phyloP scores from a whole-genome alignment of 768 basidiomycete species.

The Guyanaporus albipodus region DNA sequence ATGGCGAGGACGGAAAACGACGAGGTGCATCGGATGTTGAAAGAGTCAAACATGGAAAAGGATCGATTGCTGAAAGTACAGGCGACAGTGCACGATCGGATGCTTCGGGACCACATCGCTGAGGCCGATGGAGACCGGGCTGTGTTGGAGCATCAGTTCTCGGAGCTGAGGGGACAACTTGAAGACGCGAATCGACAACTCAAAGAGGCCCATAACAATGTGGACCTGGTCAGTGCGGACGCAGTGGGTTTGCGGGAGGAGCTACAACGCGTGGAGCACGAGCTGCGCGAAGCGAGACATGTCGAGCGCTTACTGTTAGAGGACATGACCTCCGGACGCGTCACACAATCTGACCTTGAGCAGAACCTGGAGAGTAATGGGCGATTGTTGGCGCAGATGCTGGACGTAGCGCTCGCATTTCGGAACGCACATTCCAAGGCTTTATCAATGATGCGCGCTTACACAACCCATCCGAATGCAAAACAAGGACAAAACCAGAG shows the following conservation, averaged over 20 bases:
- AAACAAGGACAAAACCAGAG: slow-evolving; percentile 39
- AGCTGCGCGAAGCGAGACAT: slow-evolving; percentile 62
- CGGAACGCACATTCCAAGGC: slow-evolving; percentile 75
- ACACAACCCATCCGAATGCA: slow-evolving; percentile 48
- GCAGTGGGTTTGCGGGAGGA: slow-evolving; percentile 69
- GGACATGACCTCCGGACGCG: slow-evolving; percentile 65
- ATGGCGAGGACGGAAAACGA: slow-evolving; percentile 68
- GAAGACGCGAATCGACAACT: slow-evolving; percentile 60
- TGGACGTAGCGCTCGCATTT: slow-evolving; percentile 77
- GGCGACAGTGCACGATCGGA: slow-evolving; percentile 61
- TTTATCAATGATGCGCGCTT: slow-evolving; percentile 54
- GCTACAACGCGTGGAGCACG: slow-evolving; percentile 64
- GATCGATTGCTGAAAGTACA: slow-evolving; percentile 71
- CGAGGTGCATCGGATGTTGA: slow-evolving; percentile 58
- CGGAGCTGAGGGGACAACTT: slow-evolving; percentile 60
- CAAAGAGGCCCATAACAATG: slow-evolving; percentile 56
- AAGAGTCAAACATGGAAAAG: slow-evolving; percentile 70
- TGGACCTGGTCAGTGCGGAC: slow-evolving; percentile 65
- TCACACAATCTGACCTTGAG: slow-evolving; percentile 65
- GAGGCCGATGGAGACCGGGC: slow-evolving; percentile 94
- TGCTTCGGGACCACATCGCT: slow-evolving; percentile 81
- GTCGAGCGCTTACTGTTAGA: slow-evolving; percentile 68
- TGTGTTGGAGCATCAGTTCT: slow-evolving; percentile 85
- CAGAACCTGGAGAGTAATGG: slow-evolving; percentile 60
- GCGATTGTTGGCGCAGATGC: slow-evolving; percentile 74